A percentile compares a stretch with the other conserved stretches of the same genome.
Evolutionary conservation across 2,329 filamentous ascomycete species (phyloP).

Genomic region (Diplodia intermedia): DNA sequence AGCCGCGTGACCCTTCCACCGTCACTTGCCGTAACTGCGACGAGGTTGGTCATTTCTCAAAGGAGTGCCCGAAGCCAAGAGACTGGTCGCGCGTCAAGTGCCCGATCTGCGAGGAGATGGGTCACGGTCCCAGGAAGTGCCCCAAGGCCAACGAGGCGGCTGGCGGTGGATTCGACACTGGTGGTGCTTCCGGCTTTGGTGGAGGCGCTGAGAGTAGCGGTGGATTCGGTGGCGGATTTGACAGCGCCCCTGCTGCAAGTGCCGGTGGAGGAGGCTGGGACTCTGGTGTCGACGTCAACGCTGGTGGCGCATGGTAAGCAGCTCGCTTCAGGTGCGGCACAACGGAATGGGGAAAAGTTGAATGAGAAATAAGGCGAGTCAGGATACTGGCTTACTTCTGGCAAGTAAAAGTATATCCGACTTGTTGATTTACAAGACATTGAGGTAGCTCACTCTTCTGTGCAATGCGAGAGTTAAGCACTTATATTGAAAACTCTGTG

Average conservation of each 20-base stretch:
- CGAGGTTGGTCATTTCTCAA: conserved; percentile 65
- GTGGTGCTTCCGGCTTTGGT: conserved; percentile 28
- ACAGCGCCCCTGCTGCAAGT: neutral
- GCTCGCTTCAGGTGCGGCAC: neutral
- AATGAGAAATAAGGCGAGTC: neutral
- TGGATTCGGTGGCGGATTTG: conserved; percentile 9
- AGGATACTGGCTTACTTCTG: conserved; percentile 5
- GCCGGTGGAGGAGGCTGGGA: conserved; percentile 27
- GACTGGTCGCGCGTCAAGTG: conserved; percentile 59
- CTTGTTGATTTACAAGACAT: neutral
- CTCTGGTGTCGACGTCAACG: neutral
- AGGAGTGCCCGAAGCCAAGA: conserved; percentile 65
- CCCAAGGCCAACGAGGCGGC: conserved; percentile 38
- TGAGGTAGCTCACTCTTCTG: neutral
- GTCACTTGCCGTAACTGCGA: conserved; percentile 66
- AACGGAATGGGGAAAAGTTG: neutral
- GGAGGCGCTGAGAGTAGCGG: conserved; percentile 22
- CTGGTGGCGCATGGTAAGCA: conserved; percentile 17
- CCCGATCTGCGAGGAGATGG: conserved; percentile 49
- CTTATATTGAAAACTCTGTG: neutral
- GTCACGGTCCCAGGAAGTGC: conserved; percentile 41
- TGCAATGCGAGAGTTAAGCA: conserved; percentile 22
- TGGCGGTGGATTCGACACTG: conserved; percentile 13
- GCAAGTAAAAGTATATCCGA: neutral
- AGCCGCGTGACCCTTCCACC: conserved; percentile 49